phyloP scores from a whole-genome alignment of 2,329 filamentous ascomycete species.

The Claviceps sp. region DNA sequence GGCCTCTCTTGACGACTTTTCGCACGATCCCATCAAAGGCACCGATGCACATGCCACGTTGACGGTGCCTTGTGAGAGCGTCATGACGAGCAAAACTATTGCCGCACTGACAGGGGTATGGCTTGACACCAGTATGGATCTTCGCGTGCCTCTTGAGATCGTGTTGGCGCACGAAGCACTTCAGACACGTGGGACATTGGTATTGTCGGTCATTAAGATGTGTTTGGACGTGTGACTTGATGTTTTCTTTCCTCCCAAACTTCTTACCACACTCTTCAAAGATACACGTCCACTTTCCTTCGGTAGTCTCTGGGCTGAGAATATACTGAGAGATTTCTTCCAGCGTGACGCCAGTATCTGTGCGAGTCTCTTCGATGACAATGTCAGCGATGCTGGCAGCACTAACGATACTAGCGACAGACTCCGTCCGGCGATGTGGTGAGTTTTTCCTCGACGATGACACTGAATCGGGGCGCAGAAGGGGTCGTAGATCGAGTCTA shows the following conservation, averaged over 20 bases:
- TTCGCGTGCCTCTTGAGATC: conserved; percentile 95
- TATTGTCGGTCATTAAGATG: conserved; percentile 94
- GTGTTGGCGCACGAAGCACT: conserved; percentile 94
- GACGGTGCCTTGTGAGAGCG: conserved; percentile 83
- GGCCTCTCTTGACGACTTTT: conserved; percentile 48
- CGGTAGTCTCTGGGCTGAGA: conserved; percentile 53
- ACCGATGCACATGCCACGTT: conserved; percentile 92
- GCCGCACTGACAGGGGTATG: conserved; percentile 86
- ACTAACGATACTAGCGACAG: conserved; percentile 42
- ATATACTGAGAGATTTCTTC: conserved; percentile 75
- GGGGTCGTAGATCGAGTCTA: conserved; percentile 26
- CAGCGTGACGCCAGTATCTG: conserved; percentile 70
- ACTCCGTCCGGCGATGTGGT: conserved; percentile 44
- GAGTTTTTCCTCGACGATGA: conserved; percentile 11
- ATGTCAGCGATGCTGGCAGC: conserved; percentile 47
- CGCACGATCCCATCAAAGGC: conserved; percentile 69
- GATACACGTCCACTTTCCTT: conserved; percentile 69
- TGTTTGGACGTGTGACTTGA: conserved; percentile 95
- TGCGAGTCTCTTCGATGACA: conserved; percentile 52
- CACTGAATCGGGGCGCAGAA: conserved; percentile 7
- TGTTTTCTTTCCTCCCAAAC: conserved; percentile 97
- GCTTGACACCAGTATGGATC: conserved; percentile 92
- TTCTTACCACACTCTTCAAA: conserved; percentile 70
- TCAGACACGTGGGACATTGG: conserved; percentile 82
- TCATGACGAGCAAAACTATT: conserved; percentile 93